Percentiles rank a stretch among this genome's conserved stretches.
phyloP scores from a whole-genome alignment of 2,329 filamentous ascomycete species.

The Sarocladiaceae sp. region DNA sequence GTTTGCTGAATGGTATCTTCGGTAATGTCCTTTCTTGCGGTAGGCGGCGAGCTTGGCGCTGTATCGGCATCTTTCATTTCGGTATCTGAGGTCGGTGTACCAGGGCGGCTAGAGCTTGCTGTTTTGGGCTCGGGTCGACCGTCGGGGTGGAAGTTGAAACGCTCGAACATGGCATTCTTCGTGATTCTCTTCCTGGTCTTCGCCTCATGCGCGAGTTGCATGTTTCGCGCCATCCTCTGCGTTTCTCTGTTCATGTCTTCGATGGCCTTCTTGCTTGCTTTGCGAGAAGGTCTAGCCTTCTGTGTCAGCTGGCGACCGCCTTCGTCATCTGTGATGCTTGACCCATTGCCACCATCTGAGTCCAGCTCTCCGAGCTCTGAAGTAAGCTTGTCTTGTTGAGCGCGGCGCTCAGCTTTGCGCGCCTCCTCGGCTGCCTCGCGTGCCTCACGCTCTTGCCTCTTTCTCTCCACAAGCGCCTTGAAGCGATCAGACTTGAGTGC shows the following conservation, averaged over 20 bases:
- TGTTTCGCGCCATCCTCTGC: conserved; percentile 81
- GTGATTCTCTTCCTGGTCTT: conserved; percentile 89
- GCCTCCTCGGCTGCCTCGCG: conserved; percentile 57
- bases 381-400: conserved; percentile 28
- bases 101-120: conserved; percentile 52
- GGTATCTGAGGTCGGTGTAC: conserved; percentile 47
- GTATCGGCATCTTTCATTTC: conserved; percentile 53
- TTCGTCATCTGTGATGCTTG: conserved; percentile 58
- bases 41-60: conserved; percentile 67
- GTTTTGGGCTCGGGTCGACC: conserved; percentile 31
- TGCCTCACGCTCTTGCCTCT: conserved; percentile 65
- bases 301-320: conserved; percentile 65
- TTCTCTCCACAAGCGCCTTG: conserved; percentile 67
- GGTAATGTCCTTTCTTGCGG: conserved; percentile 24
- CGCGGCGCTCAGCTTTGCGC: conserved; percentile 39
- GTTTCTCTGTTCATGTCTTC: conserved; percentile 96
- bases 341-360: conserved; percentile 36
- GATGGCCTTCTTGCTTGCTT: conserved; percentile 89
- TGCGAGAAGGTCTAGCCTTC: conserved; percentile 65
- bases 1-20: conserved; percentile 12
- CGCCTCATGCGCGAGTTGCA: conserved; percentile 87
- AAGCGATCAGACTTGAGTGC: conserved; percentile 55
- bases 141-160: conserved; percentile 68
- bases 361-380: conserved; percentile 30
- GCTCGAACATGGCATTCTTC: conserved; percentile 75